phyloP scores from a whole-genome alignment of 768 basidiomycete genomes.

The Mycena chlorophos region DNA sequence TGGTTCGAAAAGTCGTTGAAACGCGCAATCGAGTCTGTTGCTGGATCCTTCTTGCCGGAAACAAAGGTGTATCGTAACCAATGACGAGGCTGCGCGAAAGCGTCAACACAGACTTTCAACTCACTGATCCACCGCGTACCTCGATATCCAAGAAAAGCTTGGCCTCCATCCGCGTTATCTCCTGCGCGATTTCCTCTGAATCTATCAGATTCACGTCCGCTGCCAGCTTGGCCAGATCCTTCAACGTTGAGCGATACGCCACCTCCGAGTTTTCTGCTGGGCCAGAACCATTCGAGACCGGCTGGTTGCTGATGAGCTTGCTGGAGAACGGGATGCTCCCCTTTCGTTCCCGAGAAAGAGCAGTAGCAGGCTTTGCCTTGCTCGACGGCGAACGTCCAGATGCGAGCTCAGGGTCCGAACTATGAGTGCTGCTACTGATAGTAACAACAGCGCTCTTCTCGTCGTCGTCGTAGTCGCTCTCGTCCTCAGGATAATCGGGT shows the following conservation, averaged over 20 bases:
- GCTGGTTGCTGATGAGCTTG: slow-evolving; percentile 39
- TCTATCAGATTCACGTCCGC: slow-evolving; percentile 57
- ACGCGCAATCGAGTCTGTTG: slow-evolving; percentile 67
- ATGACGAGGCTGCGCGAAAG: slow-evolving; percentile 69
- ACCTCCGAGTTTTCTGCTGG: slow-evolving; percentile 37
- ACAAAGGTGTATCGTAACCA: slow-evolving; percentile 81
- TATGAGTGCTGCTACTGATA: slow-evolving; percentile 23
- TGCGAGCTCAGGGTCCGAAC: slow-evolving; percentile 22
- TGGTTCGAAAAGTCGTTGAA: slow-evolving; percentile 82
- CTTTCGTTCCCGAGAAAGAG: slow-evolving; percentile 59
- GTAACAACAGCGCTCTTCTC: slow-evolving; percentile 31
- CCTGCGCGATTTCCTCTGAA: slow-evolving; percentile 73
- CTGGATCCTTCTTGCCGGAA: slow-evolving; percentile 62
- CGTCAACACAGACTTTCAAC: slow-evolving; percentile 3
- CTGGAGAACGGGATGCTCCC: slow-evolving; percentile 62
- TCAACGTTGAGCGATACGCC: slow-evolving; percentile 58
- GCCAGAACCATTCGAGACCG: slow-evolving; percentile 27
- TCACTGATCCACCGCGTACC: slow-evolving; percentile 43
- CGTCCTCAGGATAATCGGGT: slow-evolving; percentile 54
- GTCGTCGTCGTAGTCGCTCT: slow-evolving; percentile 57
- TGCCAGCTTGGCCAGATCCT: slow-evolving; percentile 60
- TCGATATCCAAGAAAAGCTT: slow-evolving; percentile 72
- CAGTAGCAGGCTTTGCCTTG: slow-evolving; percentile 26
- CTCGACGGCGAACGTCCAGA: slow-evolving; percentile 24
- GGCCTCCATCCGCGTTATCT: slow-evolving; percentile 78